Evolutionary conservation across 768 basidiomycete genomes (phyloP), one percentile per base, ranked within the genome.

Genomic region (Russula abietina): DNA sequence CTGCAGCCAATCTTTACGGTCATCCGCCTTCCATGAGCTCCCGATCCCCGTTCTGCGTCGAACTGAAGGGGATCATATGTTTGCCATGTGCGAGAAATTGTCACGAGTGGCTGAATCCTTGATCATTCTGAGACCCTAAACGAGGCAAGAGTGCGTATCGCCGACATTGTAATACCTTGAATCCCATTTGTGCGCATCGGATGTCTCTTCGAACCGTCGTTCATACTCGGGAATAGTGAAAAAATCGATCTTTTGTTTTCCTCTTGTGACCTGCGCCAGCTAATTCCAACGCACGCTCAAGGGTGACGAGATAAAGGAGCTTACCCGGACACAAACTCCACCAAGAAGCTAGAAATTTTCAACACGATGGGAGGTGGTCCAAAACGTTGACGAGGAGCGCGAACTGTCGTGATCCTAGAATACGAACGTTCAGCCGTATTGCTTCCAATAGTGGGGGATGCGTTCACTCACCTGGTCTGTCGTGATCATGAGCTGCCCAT

Each of bases 341-440:
- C 91, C 55, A 99, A 77, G 76, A 99, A 99, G 62, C 89, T 86
- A 0, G 92, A 89, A 19, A 97, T 75, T 72, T 87, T 93, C 61
- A 99, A 81, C 24, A 79, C 2, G 96, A 97, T 0, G 97, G 97
- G 74, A 89, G 98, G 74, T 95, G 89, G 70, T 98, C 97, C 64
- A 99, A 77, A 74, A 94, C 98, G 75, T 99, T 99, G 77, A 99
- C 94, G 54, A 99, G 81, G 9, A 98, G 83, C 97, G 97, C n/a
- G 97, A 98, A 56, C 97, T 97, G 75, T 99, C 97, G 76, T 98
- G n/a, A n/a, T n/a, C n/a, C n/a, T n/a, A n/a, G n/a, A n/a, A n/a
- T n/a, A n/a, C 22, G 51, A 5, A 22, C 22, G 48, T 22, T 11
- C 32, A 61, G 65, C 14, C 49, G 10, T 16, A n/a, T 32, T 28